Evolutionary conservation across 2,329 filamentous ascomycete genomes (phyloP).

Genomic region (Trichoderma endophyticum): DNA sequence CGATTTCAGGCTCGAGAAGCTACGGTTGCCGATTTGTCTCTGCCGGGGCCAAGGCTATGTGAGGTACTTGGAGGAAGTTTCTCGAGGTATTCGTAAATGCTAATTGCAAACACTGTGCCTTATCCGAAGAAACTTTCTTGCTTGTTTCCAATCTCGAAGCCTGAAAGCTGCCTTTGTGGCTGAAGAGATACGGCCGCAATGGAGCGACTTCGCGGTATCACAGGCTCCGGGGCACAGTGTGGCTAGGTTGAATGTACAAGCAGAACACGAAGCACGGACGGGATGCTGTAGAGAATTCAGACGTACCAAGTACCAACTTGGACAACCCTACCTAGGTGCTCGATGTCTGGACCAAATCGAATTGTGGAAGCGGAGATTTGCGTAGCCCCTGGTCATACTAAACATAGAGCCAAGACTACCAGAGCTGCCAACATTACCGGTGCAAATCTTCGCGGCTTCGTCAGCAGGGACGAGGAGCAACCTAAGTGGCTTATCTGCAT

Average conservation of each 20-base stretch:
- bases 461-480: conserved; percentile 4
- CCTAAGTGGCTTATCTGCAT: conserved; percentile 11
- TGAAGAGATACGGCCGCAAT: not conserved
- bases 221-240: conserved; percentile 9
- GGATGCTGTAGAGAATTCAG: not conserved
- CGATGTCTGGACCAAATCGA: not conserved
- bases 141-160: not conserved
- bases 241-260: conserved; percentile 3
- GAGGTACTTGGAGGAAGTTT: not conserved
- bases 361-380: conserved; percentile 16
- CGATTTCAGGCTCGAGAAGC: not conserved
- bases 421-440: conserved; percentile 10
- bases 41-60: not conserved
- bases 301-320: conserved; percentile 1
- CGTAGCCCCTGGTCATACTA: conserved; percentile 14
- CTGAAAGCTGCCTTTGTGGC: not conserved
- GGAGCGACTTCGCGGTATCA: not conserved
- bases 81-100: not conserved
- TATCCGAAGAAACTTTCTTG: not conserved
- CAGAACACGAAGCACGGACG: conserved; percentile 3
- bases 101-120: not conserved
- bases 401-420: conserved; percentile 10
- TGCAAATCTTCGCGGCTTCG: conserved; percentile 5
- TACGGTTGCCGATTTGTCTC: not conserved
- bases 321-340: conserved; percentile 1